A percentile compares a stretch with the other conserved stretches of the same genome.
These are phyloP conservation scores for Rhipidocladum racemiflorum DNA, from an alignment of 176 grass and related monocot species.

Conservation along the genomic window DNA sequence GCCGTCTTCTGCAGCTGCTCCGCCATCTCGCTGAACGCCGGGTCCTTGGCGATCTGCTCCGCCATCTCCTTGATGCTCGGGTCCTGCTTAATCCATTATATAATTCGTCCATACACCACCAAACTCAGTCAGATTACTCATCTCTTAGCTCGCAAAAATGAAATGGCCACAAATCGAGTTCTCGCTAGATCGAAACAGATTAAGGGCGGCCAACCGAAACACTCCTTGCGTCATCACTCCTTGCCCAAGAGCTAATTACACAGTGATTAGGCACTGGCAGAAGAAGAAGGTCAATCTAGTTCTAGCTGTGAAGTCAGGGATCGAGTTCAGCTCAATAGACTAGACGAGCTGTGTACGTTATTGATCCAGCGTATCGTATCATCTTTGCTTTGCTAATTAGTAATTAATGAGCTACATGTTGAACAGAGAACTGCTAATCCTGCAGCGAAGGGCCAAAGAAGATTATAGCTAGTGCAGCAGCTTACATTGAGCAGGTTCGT, in stretches of 20 bases:
- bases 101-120: background rate
- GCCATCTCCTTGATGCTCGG: constrained; percentile 95
- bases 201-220: no score
- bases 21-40: constrained; percentile 83
- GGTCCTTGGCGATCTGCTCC: constrained; percentile 93
- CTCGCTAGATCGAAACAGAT: no score
- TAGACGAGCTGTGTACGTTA: background rate
- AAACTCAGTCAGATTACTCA: background rate
- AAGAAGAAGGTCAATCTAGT: background rate
- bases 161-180: background rate
- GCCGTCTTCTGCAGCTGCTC: constrained; percentile 94
- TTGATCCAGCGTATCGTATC: background rate
- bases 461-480: background rate
- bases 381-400: background rate
- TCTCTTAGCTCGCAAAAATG: background rate
- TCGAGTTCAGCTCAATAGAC: background rate
- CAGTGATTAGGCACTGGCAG: background rate
- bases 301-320: background rate
- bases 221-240: no score
- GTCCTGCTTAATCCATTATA: constrained; percentile 36
- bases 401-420: background rate
- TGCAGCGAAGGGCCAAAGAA: background rate
- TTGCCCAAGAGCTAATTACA: background rate
- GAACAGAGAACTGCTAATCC: background rate
- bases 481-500: constrained; percentile 78